Conservation (phyloP, 2,329 filamentous ascomycete species). For the Botrytis medusae region DNA sequence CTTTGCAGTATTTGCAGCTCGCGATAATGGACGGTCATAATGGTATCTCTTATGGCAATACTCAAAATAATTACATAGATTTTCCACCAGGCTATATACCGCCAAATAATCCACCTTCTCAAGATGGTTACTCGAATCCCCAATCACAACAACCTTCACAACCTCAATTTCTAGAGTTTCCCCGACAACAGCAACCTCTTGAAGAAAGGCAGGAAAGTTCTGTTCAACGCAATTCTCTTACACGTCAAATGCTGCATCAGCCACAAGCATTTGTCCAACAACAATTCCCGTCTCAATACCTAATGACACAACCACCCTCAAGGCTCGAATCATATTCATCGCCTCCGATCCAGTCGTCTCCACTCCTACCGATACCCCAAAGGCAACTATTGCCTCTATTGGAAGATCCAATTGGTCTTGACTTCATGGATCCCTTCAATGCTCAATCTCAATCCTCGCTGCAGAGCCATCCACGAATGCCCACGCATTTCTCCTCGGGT, state of each 20-base stretch:
- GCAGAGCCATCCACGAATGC: neutral
- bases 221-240: neutral
- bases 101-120: neutral
- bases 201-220: neutral
- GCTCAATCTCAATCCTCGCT: neutral
- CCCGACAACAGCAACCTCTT: neutral
- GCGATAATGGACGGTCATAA: neutral
- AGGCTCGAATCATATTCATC: neutral
- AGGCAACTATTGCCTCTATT: neutral
- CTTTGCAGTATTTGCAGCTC: neutral
- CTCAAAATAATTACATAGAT: neutral
- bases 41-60: neutral
- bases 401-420: neutral
- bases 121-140: neutral
- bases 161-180: neutral
- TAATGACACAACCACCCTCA: neutral
- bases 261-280: neutral
- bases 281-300: neutral
- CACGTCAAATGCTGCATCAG: neutral
- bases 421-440: neutral
- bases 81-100: too few species aligned
- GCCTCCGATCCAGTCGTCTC: neutral
- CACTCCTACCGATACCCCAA: neutral
- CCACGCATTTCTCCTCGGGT: neutral
- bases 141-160: neutral